Percentiles rank a stretch among this genome's conserved stretches.
These are phyloP conservation scores for Lactarius pseudohatsudake DNA, from an alignment of 768 basidiomycete species.

Conservation along the genomic window DNA sequence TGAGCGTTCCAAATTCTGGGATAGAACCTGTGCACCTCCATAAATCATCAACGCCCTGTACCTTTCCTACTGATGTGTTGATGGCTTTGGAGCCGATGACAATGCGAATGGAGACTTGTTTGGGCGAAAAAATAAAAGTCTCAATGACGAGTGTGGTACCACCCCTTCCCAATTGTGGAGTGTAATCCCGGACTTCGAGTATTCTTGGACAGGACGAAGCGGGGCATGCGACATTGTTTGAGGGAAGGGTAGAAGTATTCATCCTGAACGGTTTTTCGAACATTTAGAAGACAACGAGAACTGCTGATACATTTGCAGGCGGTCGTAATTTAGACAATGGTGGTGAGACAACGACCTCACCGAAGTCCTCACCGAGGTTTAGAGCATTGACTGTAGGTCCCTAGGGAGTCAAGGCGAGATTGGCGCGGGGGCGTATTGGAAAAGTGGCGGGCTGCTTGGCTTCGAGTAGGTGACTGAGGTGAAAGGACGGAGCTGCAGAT, in stretches of 20 bases:
- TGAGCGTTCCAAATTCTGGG: conserved; percentile 50
- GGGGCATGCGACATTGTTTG: conserved; percentile 25
- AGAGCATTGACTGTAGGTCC: neutral
- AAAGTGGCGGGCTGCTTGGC: neutral
- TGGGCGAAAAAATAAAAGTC: conserved; percentile 50
- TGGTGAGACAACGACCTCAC: neutral
- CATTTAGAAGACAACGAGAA: conserved; percentile 7
- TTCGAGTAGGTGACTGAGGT: neutral
- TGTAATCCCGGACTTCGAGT: conserved; percentile 64
- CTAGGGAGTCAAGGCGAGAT: neutral
- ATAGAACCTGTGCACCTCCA: conserved; percentile 68
- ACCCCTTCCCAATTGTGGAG: conserved; percentile 60
- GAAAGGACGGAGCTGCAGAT: conserved; percentile 1
- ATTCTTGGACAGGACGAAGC: conserved; percentile 51
- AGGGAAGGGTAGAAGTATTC: neutral
- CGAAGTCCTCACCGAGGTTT: neutral
- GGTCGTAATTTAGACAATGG: neutral
- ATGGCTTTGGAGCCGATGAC: conserved; percentile 71
- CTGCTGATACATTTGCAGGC: neutral
- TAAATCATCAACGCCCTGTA: conserved; percentile 48
- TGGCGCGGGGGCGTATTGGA: neutral
- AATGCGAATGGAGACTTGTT: conserved; percentile 64
- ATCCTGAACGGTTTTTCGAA: conserved; percentile 3
- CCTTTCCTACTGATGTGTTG: conserved; percentile 60
- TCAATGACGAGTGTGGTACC: conserved; percentile 65